Evolutionary conservation across 495 filamentous ascomycete species (phyloP), one percentile per base, ranked within the genome.

Genomic region (Neurospora africana): DNA sequence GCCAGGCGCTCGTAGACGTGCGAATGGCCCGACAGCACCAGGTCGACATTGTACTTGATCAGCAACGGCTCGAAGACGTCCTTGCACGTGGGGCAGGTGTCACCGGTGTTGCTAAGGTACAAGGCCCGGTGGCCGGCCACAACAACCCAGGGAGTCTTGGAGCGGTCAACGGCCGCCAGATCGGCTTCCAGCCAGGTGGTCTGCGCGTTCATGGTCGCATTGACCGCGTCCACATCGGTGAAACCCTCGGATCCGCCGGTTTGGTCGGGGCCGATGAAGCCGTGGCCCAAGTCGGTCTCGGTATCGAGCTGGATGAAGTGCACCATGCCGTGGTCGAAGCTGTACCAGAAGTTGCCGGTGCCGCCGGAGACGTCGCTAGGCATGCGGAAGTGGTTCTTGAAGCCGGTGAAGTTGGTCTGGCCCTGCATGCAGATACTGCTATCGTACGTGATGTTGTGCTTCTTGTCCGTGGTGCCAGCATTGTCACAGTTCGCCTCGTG

Each of bases 301-400:
- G 80, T 84, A 74, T 87, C 79, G 73, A 88, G 81, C 79, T 83
- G 79, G 41, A 84, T 76, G 67, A 85, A 79, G 76, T 88, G 86
- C 0, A 79, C 86, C 77, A 86, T 81, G 70, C 86, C 86, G 71
- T 87, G 85, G 67, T 88, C 85, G 77, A 87, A 88, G 1, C 84
- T 86, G 76, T 88, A 88, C 86, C 86, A 88, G 78, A 88, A 86
- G 80, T 85, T 87, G 15, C 80, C 75, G 2, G 83, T 81, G 4
- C 79, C 79, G 1, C 83, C 84, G 5, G 79, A 71, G 65, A 85
- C 83, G 4, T 79, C 74, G 0, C 68, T 76, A 0, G 85, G 85
- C 85, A 87, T 87, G n/a, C 81, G 79, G 76, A 84, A 88, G n/a
- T 83, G 84, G 61, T 84, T 81, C 73, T 81, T 74, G 75, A 81